Conservation (phyloP, 345 rosid genomes). For the Mercurialis annua region DNA sequence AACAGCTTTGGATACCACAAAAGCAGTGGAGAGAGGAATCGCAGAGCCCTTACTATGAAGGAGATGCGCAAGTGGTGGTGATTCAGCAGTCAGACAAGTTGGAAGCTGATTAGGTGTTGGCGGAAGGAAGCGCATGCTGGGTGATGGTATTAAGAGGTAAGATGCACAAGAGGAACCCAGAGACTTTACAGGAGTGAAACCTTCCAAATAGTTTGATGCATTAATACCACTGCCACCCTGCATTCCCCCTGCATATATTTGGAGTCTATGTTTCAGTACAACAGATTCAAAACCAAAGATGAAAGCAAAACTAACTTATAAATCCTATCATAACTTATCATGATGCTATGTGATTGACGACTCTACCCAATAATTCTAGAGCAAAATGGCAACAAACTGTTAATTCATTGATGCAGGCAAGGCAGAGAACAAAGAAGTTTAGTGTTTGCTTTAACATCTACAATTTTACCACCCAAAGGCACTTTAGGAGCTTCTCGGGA, state of each 20-base stretch:
- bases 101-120: conserved; percentile 88
- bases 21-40: conserved; percentile 82
- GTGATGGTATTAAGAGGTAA: conserved; percentile 87
- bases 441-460: too few species aligned
- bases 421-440: too few species aligned
- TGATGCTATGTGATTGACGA: neutral
- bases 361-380: neutral
- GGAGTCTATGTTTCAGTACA: neutral
- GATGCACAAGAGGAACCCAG: conserved; percentile 80
- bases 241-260: conserved; percentile 50
- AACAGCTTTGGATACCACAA: conserved; percentile 87
- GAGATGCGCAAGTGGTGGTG: conserved; percentile 99
- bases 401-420: too few species aligned
- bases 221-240: conserved; percentile 49
- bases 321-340: neutral
- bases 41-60: conserved; percentile 96
- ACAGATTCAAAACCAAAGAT: neutral
- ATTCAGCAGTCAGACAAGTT: conserved; percentile 91
- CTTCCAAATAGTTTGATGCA: conserved; percentile 66
- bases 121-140: conserved; percentile 94
- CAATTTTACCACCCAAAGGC: too few species aligned
- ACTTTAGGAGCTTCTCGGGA: too few species aligned
- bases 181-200: conserved; percentile 89
- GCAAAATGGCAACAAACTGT: neutral
- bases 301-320: neutral